These are phyloP conservation scores for Fusarium floridanum DNA, from an alignment of 2,329 filamentous ascomycete genomes.

Conservation along the genomic window DNA sequence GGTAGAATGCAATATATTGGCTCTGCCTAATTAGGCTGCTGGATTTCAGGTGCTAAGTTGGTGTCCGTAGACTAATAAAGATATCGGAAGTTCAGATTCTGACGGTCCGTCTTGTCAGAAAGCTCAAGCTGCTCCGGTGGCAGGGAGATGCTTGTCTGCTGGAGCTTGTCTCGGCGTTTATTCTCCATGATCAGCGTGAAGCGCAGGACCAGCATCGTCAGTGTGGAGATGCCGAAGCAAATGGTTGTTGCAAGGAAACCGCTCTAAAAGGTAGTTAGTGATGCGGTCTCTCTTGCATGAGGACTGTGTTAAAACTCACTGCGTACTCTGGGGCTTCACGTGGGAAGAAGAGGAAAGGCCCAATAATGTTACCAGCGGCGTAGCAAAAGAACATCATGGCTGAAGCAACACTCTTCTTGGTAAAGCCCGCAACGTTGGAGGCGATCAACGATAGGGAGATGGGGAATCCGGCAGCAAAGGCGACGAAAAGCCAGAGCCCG, in stretches of 20 bases:
- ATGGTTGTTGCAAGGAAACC: slow-evolving; percentile 40
- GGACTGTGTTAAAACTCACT: slow-evolving; percentile 6
- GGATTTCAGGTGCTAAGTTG: not conserved
- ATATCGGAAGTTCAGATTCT: slow-evolving; percentile 38
- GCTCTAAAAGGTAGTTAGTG: slow-evolving; percentile 21
- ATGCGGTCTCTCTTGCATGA: fast-evolving
- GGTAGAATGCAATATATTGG: not conserved
- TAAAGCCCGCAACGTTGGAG: slow-evolving; percentile 41
- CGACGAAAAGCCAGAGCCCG: slow-evolving; percentile 35
- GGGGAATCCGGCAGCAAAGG: slow-evolving; percentile 39
- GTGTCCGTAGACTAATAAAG: slow-evolving; percentile 26
- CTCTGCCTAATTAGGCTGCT: not conserved
- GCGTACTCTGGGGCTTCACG: slow-evolving; percentile 33
- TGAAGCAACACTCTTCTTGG: slow-evolving; percentile 39
- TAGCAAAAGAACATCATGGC: slow-evolving; percentile 45
- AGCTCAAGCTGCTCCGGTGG: slow-evolving; percentile 17
- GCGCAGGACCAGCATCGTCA: slow-evolving; percentile 31
- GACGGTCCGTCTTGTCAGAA: slow-evolving; percentile 36
- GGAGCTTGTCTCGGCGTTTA: slow-evolving; percentile 29
- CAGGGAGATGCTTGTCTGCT: not conserved
- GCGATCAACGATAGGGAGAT: slow-evolving; percentile 37
- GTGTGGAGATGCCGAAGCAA: slow-evolving; percentile 34
- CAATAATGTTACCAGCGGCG: slow-evolving; percentile 37
- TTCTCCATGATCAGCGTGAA: slow-evolving; percentile 33
- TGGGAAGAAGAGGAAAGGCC: slow-evolving; percentile 41